These are phyloP conservation scores for Mycena metata DNA, from an alignment of 768 basidiomycete genomes.

Conservation along the genomic window DNA sequence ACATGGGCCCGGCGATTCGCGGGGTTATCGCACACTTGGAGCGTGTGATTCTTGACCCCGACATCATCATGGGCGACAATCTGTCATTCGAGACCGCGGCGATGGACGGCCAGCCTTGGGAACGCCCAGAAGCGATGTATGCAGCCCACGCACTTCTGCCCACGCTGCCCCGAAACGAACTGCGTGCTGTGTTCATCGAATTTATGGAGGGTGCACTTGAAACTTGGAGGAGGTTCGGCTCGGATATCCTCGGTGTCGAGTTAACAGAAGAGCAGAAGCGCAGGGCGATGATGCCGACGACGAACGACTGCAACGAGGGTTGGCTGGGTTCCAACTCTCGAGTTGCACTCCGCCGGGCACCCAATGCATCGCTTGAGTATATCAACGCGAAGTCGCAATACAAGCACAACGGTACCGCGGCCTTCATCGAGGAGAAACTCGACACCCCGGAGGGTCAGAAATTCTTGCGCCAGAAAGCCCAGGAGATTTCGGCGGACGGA, in stretches of 20 bases:
- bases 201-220: constrained; percentile 31
- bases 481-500: not conserved
- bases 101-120: constrained; percentile 26
- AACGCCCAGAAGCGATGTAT: constrained; percentile 24
- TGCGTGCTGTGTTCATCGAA: constrained; percentile 5
- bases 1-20: not conserved
- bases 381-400: constrained; percentile 27
- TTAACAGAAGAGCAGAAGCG: constrained; percentile 4
- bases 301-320: constrained; percentile 27
- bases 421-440: not conserved
- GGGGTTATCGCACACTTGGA: not conserved
- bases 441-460: not conserved
- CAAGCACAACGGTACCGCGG: constrained; percentile 21
- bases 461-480: not conserved
- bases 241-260: constrained; percentile 10
- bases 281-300: constrained; percentile 5
- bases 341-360: constrained; percentile 1
- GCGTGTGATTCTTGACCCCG: not conserved
- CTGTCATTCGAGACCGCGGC: not conserved
- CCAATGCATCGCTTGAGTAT: constrained; percentile 12
- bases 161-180: constrained; percentile 16
- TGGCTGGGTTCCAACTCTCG: constrained; percentile 42
- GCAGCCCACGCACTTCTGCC: not conserved
- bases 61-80: constrained; percentile 6
- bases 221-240: constrained; percentile 30